Evolutionary conservation across 2,329 filamentous ascomycete species (phyloP).

Genomic region (Teratosphaeria gauchensis): DNA sequence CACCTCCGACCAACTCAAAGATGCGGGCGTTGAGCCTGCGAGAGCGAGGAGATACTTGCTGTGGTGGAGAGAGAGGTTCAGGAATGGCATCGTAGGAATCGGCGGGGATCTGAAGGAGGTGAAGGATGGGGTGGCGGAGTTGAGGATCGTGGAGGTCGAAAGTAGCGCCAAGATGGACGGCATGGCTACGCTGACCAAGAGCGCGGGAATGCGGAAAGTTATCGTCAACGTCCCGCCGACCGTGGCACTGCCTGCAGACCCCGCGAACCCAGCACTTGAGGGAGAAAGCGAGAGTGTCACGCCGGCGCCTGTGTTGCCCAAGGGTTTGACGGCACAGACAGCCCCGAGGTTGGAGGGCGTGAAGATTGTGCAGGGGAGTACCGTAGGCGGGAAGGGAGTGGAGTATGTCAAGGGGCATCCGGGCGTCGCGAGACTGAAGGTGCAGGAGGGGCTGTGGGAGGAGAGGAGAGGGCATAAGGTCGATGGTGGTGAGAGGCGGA

Average conservation of each 20-base stretch:
- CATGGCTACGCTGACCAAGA: conserved; percentile 41
- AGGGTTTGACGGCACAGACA: not conserved
- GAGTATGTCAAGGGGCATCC: conserved; percentile 54
- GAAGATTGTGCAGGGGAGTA: conserved; percentile 56
- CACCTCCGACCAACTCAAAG: conserved; percentile 64
- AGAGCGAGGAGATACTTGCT: conserved; percentile 75
- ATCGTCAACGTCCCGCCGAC: conserved; percentile 49
- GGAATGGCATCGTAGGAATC: conserved; percentile 64
- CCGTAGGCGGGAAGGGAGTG: conserved; percentile 67
- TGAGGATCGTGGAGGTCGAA: conserved; percentile 49
- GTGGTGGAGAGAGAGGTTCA: conserved; percentile 78
- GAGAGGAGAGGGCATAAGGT: conserved; percentile 78
- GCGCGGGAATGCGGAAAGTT: conserved; percentile 46
- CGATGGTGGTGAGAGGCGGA: conserved; percentile 88
- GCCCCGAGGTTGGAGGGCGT: conserved; percentile 52
- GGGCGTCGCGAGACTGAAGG: conserved; percentile 56
- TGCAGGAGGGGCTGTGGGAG: conserved; percentile 90
- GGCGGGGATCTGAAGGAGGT: conserved; percentile 76
- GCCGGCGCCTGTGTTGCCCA: conserved; percentile 24
- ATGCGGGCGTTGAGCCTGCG: conserved; percentile 78
- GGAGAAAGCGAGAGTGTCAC: conserved; percentile 10
- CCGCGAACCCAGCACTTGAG: conserved; percentile 47
- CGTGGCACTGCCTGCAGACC: conserved; percentile 31
- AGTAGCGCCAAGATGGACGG: conserved; percentile 19
- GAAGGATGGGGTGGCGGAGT: conserved; percentile 48